Conservation (phyloP, 306 rosid species). For the Quercus cerris region DNA sequence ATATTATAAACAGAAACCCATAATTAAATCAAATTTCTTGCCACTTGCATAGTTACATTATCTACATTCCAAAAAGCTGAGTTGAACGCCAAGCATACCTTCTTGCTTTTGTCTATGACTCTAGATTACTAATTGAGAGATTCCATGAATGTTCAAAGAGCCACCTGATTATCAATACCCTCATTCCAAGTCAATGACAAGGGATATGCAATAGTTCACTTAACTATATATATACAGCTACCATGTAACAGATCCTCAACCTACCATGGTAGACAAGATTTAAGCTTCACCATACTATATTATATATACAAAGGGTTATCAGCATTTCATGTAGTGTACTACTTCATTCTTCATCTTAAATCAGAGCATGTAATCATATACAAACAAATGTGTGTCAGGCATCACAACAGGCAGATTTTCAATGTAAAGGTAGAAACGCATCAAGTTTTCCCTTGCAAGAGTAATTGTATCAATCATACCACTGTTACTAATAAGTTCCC, state of each 20-base stretch:
- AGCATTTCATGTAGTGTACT: constrained; percentile 2
- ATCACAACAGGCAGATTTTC: constrained; percentile 47
- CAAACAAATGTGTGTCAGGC: constrained; percentile 38
- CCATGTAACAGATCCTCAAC: constrained; percentile 17
- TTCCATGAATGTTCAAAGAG: constrained; percentile 15
- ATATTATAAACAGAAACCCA: constrained; percentile 8
- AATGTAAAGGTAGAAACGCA: constrained; percentile 49
- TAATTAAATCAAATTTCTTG: constrained; percentile 2
- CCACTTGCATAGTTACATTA: constrained; percentile 31
- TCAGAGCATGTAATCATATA: constrained; percentile 61
- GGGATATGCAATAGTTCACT: constrained; percentile 1
- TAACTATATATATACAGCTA: constrained; percentile 28
- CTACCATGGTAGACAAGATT: constrained; percentile 4
- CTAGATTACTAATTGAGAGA: not conserved
- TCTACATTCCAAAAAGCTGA: constrained; percentile 33
- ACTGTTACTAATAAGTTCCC: constrained; percentile 49
- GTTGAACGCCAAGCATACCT: constrained; percentile 24
- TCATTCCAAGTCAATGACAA: not conserved
- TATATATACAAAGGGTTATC: not conserved
- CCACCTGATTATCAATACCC: not conserved
- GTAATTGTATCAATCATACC: constrained; percentile 53
- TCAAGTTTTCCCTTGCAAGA: constrained; percentile 56
- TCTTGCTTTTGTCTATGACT: not conserved
- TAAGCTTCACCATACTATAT: constrained; percentile 8
- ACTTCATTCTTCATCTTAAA: constrained; percentile 1